Percentiles rank a stretch among this genome's conserved stretches.
Conservation (phyloP, 2,329 filamentous ascomycete species). For the Didymella sp. region DNA sequence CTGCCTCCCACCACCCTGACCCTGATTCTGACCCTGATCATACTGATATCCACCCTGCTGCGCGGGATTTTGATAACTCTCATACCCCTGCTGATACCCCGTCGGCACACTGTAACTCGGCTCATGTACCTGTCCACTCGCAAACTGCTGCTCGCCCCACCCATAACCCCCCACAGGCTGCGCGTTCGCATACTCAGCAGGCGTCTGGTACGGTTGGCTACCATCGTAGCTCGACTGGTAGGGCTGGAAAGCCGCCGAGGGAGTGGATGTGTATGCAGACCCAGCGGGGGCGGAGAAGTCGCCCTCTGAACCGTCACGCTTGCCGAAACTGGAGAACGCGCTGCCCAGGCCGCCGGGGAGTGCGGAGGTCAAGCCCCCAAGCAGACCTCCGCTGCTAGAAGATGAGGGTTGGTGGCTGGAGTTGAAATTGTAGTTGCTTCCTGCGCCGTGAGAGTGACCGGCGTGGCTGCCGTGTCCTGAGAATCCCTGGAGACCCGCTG, state of each 20-base stretch:
- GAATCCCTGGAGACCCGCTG: conserved; percentile 37
- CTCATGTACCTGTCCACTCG: conserved; percentile 42
- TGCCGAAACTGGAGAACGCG: conserved; percentile 30
- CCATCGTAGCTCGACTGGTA: conserved; percentile 46
- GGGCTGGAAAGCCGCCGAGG: conserved; percentile 43
- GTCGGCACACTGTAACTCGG: conserved; percentile 45
- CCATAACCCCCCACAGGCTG: conserved; percentile 33
- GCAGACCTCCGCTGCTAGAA: conserved; percentile 29
- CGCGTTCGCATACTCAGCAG: conserved; percentile 37
- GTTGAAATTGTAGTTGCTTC: conserved; percentile 22
- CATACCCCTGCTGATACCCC: conserved; percentile 49
- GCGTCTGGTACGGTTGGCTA: conserved; percentile 36
- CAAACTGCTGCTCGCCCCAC: conserved; percentile 42
- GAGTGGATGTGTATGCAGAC: conserved; percentile 30
- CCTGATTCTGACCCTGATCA: conserved; percentile 31
- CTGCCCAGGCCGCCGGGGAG: conserved; percentile 29
- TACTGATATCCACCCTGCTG: conserved; percentile 32
- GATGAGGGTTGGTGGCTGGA: conserved; percentile 22
- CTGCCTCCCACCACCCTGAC: conserved; percentile 31
- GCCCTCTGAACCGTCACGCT: conserved; percentile 34
- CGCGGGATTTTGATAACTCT: conserved; percentile 31
- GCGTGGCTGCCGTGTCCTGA: too few relatives aligned
- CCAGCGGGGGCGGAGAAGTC: conserved; percentile 17
- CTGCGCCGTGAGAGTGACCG: conserved; percentile 26
- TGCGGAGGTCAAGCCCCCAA: conserved; percentile 31